phyloP scores from a whole-genome alignment of 352 stramenopile species.

The Phytophthora chlamydospora region DNA sequence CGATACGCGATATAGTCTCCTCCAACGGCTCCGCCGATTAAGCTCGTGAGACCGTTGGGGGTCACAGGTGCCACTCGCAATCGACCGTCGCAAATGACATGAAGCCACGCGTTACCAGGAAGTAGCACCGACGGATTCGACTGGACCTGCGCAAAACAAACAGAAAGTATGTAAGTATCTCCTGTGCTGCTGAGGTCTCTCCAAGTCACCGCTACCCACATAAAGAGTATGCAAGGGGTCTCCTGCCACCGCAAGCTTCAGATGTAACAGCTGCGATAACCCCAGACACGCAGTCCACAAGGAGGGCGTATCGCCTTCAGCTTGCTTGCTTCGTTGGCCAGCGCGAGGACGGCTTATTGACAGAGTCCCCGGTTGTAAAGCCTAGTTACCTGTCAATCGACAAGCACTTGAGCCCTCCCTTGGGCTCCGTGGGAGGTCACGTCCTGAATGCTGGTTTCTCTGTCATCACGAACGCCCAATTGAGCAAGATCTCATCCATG shows the following conservation, averaged over 20 bases:
- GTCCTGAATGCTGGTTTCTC: conserved; percentile 1
- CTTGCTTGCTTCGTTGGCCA: neutral
- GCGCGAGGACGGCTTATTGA: neutral
- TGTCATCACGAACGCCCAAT: neutral
- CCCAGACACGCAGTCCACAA: conserved; percentile 24
- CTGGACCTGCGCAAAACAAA: conserved; percentile 27
- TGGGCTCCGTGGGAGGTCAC: neutral
- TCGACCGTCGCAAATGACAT: conserved; percentile 41
- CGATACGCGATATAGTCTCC: conserved; percentile 34
- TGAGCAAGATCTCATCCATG: too few relatives aligned
- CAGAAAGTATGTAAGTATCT: too few relatives aligned
- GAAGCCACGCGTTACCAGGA: conserved; percentile 34
- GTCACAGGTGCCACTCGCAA: conserved; percentile 27
- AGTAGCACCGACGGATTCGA: conserved; percentile 29
- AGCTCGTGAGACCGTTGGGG: conserved; percentile 31
- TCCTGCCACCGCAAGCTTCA: conserved; percentile 20
- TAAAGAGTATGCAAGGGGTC: conserved; percentile 36
- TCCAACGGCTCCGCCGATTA: conserved; percentile 27
- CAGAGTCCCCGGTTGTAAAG: conserved; percentile 9
- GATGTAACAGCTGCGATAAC: conserved; percentile 22
- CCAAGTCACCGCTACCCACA: conserved; percentile 9
- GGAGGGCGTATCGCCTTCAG: neutral
- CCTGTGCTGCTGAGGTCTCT: too few relatives aligned
- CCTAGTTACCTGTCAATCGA: conserved; percentile 7
- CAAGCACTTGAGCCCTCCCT: neutral